Base-by-base conservation (phyloP, 108 stramenopile genomes). In the Phaeodactylum tricornutum region DNA sequence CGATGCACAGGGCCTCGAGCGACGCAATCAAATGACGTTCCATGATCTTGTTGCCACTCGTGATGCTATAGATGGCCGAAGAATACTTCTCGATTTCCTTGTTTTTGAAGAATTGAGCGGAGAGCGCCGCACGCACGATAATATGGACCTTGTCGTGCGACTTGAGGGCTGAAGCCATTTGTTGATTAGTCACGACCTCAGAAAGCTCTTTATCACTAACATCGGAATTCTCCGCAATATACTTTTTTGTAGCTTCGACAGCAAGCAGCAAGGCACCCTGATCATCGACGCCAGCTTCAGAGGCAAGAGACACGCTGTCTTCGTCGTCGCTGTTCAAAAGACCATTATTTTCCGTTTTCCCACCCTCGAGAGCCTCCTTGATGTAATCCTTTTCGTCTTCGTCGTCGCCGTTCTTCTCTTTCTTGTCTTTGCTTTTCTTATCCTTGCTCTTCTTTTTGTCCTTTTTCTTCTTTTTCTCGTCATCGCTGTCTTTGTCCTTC, bases 121-220 rank as follows among this genome's bases (percentile, higher is more conserved):
- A 84, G 35, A 92, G 69, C 30, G 69, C 68, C 31, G 82, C 81
- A 31, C 69, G 81, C 61, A 83, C 40, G 29, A 80, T 65, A 62
- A 92, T 88, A 36, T 79, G 86, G 43, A 92, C 67, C 75, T 75
- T 86, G 47, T 87, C 81, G 50, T 86, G 86, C 33, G 91, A 79
- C 62, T 88, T 92, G 52, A 92, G 82, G 11, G 84, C 91, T 5
- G 91, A 92, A 15, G 91, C 91, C 91, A 92, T 92, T 61, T 91
- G 91, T 67, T 92, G 84, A 66, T 92, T 92, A 47, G 79, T 66
- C 0, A 92, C 80, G 7, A 71, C 51, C 40, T 92, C 91, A 30
- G 66, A 67, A 47, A 86, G 78, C 12, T 66, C 72, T 24, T 49
- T 53, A 33, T 65, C 69, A 7, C 70, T 61, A 30, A 79, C 84